Conservation (phyloP, 179 eudicot species). For the Silene coronaria region DNA sequence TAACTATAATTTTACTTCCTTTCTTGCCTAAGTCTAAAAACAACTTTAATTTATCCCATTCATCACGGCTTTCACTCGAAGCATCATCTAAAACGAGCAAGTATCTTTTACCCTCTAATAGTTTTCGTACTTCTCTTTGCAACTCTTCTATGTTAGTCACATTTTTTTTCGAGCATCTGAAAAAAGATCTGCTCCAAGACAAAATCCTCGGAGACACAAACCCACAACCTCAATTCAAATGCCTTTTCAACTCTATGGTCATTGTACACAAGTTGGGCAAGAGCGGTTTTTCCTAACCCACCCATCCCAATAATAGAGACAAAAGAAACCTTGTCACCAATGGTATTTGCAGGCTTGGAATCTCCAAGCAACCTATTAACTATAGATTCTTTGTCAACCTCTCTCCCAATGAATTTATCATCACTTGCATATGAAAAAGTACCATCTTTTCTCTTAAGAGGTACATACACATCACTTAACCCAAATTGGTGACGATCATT, state of each 20-base stretch:
- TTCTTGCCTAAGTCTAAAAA: neutral
- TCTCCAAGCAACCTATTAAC: conserved; percentile 8
- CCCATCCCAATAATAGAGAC: conserved; percentile 24
- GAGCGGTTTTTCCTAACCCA: conserved; percentile 17
- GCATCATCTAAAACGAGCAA: neutral
- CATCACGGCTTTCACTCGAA: neutral
- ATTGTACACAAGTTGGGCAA: no score
- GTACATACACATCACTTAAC: neutral
- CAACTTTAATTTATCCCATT: neutral
- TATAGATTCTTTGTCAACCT: conserved; percentile 9
- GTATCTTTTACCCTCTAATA: neutral
- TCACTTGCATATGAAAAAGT: conserved; percentile 13
- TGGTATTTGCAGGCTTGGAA: neutral
- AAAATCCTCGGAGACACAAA: neutral
- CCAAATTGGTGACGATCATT: conserved; percentile 2
- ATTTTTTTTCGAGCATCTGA: neutral
- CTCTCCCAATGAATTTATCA: conserved; percentile 19
- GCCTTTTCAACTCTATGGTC: neutral
- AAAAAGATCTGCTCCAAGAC: neutral
- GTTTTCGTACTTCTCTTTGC: neutral
- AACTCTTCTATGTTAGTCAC: neutral
- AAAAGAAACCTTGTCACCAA: neutral
- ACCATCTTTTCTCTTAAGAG: conserved; percentile 7
- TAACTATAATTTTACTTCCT: neutral
- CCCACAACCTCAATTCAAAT: neutral